Evolutionary conservation across 768 basidiomycete species (phyloP), one percentile per base, ranked within the genome.

Genomic region (Amanita rubescens): DNA sequence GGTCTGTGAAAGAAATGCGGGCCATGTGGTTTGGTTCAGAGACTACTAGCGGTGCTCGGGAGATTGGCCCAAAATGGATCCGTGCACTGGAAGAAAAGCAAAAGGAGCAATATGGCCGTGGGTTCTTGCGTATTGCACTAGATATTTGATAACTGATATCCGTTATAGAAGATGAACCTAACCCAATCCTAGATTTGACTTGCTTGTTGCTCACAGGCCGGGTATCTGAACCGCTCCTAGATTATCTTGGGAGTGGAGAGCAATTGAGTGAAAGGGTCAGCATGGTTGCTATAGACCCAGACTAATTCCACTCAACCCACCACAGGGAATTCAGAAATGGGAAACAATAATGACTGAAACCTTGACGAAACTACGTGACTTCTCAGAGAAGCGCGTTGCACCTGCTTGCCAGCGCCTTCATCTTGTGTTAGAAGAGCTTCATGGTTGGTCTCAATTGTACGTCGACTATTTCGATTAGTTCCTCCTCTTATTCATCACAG

Each of bases 251-350:
- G 11, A 88, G 86, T 55, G 79, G 79, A 17, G 87, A 90, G 60
- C 82, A 85, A 62, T 86, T 87, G 77, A 88, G 84, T 55, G 90
- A 93, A 69, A 75, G 90, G 64, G 90, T 90, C 69, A 59, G 71
- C 64, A 33, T 5, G 35, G 24, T 22, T 34, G 33, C 43, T 19
- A 42, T 15, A 12, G 17, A 10, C 27, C 14, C 53, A 41, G 57
- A 53, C 41, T 55, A 56, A 53, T 6, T 30, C 19, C 5, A 32
- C 42, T 39, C 27, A 47, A 8, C 45, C 46, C 25, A 44, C 22
- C 32, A 63, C 58, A 92, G 90, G 81, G 82, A 44, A 74, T 92
- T 53, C 82, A 84, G 63, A 90, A 89, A 65, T 93, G 90, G 90
- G 89, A 92, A 63, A 72, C 79, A 1, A 81, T 81, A 3, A 78